Evolutionary conservation across 2,329 filamentous ascomycete genomes (phyloP), one percentile per base, ranked within the genome.

Genomic region (Cadophora gregata): DNA sequence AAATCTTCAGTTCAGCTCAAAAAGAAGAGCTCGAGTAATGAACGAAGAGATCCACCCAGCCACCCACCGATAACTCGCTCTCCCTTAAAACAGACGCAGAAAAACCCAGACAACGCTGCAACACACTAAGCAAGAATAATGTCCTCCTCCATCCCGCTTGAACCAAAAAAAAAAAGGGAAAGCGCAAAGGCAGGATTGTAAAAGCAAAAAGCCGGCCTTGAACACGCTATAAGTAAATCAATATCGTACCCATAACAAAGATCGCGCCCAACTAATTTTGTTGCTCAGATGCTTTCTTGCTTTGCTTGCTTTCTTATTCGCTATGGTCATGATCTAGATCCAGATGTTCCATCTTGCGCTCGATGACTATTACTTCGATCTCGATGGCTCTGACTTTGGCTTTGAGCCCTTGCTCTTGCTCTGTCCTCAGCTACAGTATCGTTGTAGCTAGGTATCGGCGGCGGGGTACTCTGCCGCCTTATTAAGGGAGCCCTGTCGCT

Each of bases 401-500:
- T 72, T 16, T 59, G 55, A 62, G 71, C 72, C 56, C 70, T 59
- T 59, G 74, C 72, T 53, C 76, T 62, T 6, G 67, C 69, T 64
- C 71, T 64, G 47, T 74, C 74, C 50, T 73, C 73, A 2, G 75
- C 75, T 38, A 77, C 70, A 14, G 75, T 72, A 64, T 78, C 75
- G 55, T 66, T 77, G 58, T 78, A 78, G 56, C 76, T 78, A 12
- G 77, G 77, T 62, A 78, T 78, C 31, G 76, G 76, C 25, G 76
- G 76, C 14, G 75, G 74, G 29, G 75, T 72, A 50, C 64, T 73
- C 62, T 71, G 72, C 38, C 72, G 64, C 62, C 72, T 71, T 66
- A 86, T 85, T 63, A 88, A 74, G 3, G 85, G 85, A 3, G 82
- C 80, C 55, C 82, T 80, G 63, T 89, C 87, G 72, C 81, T 85